Evolutionary conservation across 108 stramenopile genomes (phyloP).

Genomic region (Fragilaria crotonensis): DNA sequence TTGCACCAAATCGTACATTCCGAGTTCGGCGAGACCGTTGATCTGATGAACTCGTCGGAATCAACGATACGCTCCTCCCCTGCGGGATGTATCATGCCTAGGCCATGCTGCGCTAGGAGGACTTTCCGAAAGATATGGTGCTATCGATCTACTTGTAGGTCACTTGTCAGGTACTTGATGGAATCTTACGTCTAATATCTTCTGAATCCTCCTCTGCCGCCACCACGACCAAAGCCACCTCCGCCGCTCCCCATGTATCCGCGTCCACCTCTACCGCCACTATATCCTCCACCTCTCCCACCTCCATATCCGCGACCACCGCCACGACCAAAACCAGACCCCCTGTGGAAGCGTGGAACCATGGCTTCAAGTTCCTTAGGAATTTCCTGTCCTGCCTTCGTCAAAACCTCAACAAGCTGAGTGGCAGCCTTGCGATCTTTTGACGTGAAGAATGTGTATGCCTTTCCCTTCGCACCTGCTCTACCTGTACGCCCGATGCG

Average conservation of each 20-base stretch:
- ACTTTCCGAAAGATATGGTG: too few species aligned
- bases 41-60: too few species aligned
- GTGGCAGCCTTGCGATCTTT: conserved; percentile 77
- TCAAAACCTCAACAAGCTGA: conserved; percentile 74
- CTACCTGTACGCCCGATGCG: conserved; percentile 94
- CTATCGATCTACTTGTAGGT: too few species aligned
- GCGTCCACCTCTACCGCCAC: conserved; percentile 56
- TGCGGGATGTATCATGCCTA: too few species aligned
- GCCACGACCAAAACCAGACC: conserved; percentile 51
- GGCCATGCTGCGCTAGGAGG: too few species aligned
- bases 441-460: conserved; percentile 87
- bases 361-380: conserved; percentile 71
- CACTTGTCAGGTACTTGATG: too few species aligned
- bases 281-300: conserved; percentile 32
- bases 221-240: conserved; percentile 30
- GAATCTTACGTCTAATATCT: conserved; percentile 1
- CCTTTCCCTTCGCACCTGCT: conserved; percentile 88
- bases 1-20: too few species aligned
- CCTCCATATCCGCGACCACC: conserved; percentile 33
- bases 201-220: conserved; percentile 13
- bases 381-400: conserved; percentile 75
- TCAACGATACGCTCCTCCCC: too few species aligned
- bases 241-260: conserved; percentile 46
- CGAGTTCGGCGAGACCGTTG: too few species aligned
- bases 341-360: conserved; percentile 52